Base-by-base conservation (phyloP, 768 basidiomycete genomes). In the Rhodotorula taiwanensis region DNA sequence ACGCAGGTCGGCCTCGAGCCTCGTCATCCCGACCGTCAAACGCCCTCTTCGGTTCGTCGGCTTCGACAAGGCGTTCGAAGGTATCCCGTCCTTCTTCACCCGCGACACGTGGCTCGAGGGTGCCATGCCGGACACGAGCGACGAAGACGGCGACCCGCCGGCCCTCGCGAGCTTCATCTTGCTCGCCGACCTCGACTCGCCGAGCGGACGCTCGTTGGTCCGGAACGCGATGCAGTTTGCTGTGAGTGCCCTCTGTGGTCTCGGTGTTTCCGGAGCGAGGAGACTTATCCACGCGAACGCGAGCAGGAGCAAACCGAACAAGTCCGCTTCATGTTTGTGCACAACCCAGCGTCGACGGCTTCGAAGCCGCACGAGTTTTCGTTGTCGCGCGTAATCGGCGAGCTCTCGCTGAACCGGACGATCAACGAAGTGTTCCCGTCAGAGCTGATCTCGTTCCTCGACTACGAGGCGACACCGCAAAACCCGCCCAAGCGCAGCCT, bases 171-270 rank as follows among this genome's bases (percentile, higher is more conserved):
- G 77, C 8, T 72, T 77, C 28, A 86, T 83, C 71, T 76, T 95
- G 44, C 79, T 94, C 21, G 86, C 86, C 2, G 87, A 97, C 74
- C 79, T 97, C 20, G 85, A 94, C 67, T 82, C 79, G 8, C 76
- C 78, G 11, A 79, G 78, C 4, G 88, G 89, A 1, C 57, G 81
- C 25, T 70, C 72, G 28, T 76, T 89, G 4, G 78, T 84, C n/a
- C 81, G 78, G 60, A 85, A 86, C 63, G 83, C 85, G 0, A 74
- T 95, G 11, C 70, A 70, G 27, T 86, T 86, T 14, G 72, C 87
- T 66, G 89, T 91, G 72, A 49, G 80, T 75, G 6, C 39, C 9
- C 39, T 16, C 15, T 34, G 11, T 16, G 2, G 2, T 28, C 25
- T 13, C 0, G 5, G 9, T 44, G 42, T 9, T 6, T 31, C 53